Evolutionary conservation across 192 early-diverging fungal species (phyloP), one percentile per base, ranked within the genome.

Genomic region (Entophlyctis luteolus): DNA sequence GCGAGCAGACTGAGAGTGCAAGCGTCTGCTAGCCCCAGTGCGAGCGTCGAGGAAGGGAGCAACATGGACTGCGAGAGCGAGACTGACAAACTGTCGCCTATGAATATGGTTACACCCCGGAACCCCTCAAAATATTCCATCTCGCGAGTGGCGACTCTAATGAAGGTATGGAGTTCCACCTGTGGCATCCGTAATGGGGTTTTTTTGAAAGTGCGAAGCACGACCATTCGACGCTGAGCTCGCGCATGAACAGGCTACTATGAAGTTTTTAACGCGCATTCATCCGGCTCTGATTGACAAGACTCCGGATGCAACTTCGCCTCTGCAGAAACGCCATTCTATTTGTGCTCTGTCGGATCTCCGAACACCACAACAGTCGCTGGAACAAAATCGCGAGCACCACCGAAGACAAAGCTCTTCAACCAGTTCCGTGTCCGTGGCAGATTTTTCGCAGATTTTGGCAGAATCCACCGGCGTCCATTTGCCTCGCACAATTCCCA

Each of bases 221-320:
- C 57, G 45, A 18, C 67, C 67, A 3, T 69, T 70, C 29, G 68
- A 60, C 20, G 58, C 59, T 12, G 68, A 70, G 42, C 46, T 70
- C 20, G 58, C 56, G 16, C 68, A 70, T 37, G 68, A 70, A 36
- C 20, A 31, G 22, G 58, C 52, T 4, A 70, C 68, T 1, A 60
- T 59, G 45, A 27, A 29, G 8, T 59, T 62, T 29, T 59, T 70
- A 5, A 70, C 36, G 18, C 48, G 47, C 14, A 59, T 59, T 4
- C 48, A 32, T 49, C 45, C 56, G 5, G 8, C 48, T 12, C 57
- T 62, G 4, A 6, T 37, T 2, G 55, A 42, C 34, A 22, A 18
- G 16, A 28, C 36, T 2, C 6, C 48, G 12, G 6, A 20, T 4
- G n/a, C 33, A 12, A 47, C 18, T n/a, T n/a, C 22, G 18, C 18